Percentiles rank a stretch among this genome's conserved stretches.
phyloP scores from a whole-genome alignment of 139 green algal species.

The Coccomyxa sp. region DNA sequence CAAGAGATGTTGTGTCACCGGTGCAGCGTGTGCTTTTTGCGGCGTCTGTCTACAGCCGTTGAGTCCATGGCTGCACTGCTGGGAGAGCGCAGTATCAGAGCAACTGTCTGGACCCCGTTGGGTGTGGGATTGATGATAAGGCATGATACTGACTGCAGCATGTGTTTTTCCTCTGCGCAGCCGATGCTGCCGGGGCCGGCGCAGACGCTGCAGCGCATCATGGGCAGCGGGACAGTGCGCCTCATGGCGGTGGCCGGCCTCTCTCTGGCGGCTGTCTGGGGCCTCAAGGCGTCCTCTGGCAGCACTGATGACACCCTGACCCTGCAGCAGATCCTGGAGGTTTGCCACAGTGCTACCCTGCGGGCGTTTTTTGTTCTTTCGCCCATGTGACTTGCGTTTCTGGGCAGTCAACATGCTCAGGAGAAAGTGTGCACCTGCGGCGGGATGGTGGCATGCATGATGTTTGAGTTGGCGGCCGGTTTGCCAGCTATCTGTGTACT shows the following conservation, averaged over 20 bases:
- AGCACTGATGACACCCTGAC: neutral
- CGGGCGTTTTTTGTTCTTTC: too few relatives aligned
- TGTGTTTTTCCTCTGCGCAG: neutral
- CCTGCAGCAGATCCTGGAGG: neutral
- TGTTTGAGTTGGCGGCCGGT: neutral
- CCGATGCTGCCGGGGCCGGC: neutral
- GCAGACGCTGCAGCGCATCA: neutral
- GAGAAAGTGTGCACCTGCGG: neutral
- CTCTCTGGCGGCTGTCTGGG: slow-evolving; percentile 11
- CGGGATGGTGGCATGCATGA: neutral
- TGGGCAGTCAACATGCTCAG: neutral
- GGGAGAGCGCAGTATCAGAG: neutral
- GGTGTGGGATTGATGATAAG: neutral
- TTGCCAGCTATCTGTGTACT: neutral
- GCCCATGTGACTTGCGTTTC: neutral
- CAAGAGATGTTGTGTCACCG: too few relatives aligned
- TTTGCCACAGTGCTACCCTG: neutral
- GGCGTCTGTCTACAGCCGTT: neutral
- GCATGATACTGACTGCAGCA: neutral
- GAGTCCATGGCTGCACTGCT: neutral
- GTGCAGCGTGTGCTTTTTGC: neutral
- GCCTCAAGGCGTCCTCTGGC: slow-evolving; percentile 1
- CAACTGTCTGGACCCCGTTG: neutral
- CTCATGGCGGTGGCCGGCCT: slow-evolving; percentile 2
- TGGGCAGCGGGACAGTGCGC: slow-evolving; percentile 8